These are phyloP conservation scores for Kondoa subrosea DNA, from an alignment of 768 basidiomycete genomes.

Conservation along the genomic window DNA sequence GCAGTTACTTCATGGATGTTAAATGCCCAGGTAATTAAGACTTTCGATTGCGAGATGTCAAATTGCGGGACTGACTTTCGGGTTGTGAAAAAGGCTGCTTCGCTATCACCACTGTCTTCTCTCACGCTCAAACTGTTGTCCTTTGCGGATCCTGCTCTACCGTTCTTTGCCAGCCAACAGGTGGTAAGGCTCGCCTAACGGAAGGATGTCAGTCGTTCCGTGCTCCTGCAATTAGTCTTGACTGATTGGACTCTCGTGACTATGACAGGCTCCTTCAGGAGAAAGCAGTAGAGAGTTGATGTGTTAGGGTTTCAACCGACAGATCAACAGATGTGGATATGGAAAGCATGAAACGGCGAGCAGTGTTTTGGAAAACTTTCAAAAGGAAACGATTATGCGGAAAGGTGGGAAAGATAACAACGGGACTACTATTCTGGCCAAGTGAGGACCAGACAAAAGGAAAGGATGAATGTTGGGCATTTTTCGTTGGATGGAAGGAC, in stretches of 20 bases:
- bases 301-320: not conserved
- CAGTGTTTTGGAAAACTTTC: not conserved
- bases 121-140: slow-evolving; percentile 95
- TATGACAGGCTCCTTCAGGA: slow-evolving; percentile 75
- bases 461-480: too few relatives aligned
- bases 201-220: slow-evolving; percentile 52
- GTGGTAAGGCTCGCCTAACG: slow-evolving; percentile 92
- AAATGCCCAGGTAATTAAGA: slow-evolving; percentile 73
- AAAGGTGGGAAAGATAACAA: not conserved
- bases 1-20: slow-evolving; percentile 57
- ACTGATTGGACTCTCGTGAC: slow-evolving; percentile 9
- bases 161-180: slow-evolving; percentile 92
- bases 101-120: slow-evolving; percentile 93
- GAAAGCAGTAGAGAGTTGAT: slow-evolving; percentile 44
- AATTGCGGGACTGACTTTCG: not conserved
- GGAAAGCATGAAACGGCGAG: not conserved
- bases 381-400: not conserved
- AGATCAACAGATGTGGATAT: too few relatives aligned
- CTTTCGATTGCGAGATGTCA: not conserved
- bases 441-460: too few relatives aligned
- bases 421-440: too few relatives aligned
- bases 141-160: slow-evolving; percentile 81
- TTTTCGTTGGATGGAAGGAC: too few relatives aligned
- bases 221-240: too few relatives aligned
- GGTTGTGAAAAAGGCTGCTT: slow-evolving; percentile 54